phyloP scores from a whole-genome alignment of 2,329 filamentous ascomycete species.

The Ceratocystiopsis brevicomis region DNA sequence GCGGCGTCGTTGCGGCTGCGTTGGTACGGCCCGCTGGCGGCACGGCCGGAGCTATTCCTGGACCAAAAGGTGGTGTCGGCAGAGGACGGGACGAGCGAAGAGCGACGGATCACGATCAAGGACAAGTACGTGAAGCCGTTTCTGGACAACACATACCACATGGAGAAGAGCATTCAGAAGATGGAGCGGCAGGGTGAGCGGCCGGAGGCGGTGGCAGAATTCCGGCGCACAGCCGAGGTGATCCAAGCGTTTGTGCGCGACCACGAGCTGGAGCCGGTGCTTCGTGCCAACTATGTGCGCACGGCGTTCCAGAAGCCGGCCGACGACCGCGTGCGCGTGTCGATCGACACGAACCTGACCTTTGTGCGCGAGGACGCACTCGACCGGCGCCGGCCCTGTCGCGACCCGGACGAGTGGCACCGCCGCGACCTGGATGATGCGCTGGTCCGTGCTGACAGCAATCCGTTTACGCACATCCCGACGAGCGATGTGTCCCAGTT shows the following conservation, averaged over 20 bases:
- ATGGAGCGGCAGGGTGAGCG: constrained; percentile 60
- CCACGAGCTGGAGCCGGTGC: constrained; percentile 60
- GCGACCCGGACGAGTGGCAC: constrained; percentile 80
- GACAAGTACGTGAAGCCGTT: constrained; percentile 85
- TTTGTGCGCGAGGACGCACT: constrained; percentile 67
- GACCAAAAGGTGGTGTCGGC: constrained; percentile 71
- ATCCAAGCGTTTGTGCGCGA: constrained; percentile 67
- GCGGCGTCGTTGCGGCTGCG: constrained; percentile 70
- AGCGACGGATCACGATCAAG: constrained; percentile 71
- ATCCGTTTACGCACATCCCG: constrained; percentile 71
- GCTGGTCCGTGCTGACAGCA: constrained; percentile 44
- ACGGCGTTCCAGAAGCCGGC: constrained; percentile 93
- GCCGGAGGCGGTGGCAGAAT: constrained; percentile 43
- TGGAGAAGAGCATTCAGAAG: constrained; percentile 80
- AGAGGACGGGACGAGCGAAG: constrained; percentile 57
- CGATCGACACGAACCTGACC: constrained; percentile 79
- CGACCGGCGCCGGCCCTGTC: constrained; percentile 68
- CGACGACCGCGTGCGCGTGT: constrained; percentile 77
- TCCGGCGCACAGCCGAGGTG: constrained; percentile 52
- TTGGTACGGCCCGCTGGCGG: constrained; percentile 74
- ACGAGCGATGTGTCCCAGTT: constrained; percentile 85
- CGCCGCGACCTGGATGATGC: constrained; percentile 69
- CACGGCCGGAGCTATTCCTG: constrained; percentile 61
- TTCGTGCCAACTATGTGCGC: constrained; percentile 83
- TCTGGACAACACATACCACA: constrained; percentile 68